Evolutionary conservation across 179 eudicot species (phyloP), one percentile per base, ranked within the genome.

Genomic region (Silene noctiflora): DNA sequence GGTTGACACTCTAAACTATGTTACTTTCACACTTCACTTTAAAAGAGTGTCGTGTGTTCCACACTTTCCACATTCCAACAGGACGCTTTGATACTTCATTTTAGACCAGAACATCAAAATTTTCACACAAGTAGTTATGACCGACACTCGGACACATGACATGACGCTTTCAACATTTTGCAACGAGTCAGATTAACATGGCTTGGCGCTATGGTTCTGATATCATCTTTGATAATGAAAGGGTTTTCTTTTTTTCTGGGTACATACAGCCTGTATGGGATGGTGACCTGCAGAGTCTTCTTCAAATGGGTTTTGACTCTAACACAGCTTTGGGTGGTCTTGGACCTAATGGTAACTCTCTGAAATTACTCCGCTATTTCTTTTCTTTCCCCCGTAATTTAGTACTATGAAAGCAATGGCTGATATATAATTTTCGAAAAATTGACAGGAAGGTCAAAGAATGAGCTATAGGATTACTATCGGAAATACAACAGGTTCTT

Each of bases 201-300:
- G 21, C 60, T 56, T 56, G 19, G 21, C 9, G 4, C n/a, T 46
- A 44, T 14, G 25, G 17, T 20, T 20, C 55, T 29, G 39, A 29
- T 60, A 42, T 1, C 12, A 19, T 7, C 20, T 31, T 44, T 67
- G 69, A 42, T 66, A 31, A 31, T 8, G 39, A 35, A 25, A 76
- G 69, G 53, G 33, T 22, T 35, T 35, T 46, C 48, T 39, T 48
- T 20, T 35, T 20, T 76, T 77, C 55, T 60, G 80, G 77, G 62
- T 27, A 42, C 19, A 20, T 74, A 76, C 86, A 91, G 95, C 83
- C 83, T 77, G 70, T 83, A 73, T 93, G 97, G 98, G 92, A 91
- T 66, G 76, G 74, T 81, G 97, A 93, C 75, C 84, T 91, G 74
- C 97, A 93, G 77, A 85, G 81, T 81, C 83, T 93, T 80, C 93